Conservation (phyloP, 305 asterid genomes). For the Plantago coronopus region DNA sequence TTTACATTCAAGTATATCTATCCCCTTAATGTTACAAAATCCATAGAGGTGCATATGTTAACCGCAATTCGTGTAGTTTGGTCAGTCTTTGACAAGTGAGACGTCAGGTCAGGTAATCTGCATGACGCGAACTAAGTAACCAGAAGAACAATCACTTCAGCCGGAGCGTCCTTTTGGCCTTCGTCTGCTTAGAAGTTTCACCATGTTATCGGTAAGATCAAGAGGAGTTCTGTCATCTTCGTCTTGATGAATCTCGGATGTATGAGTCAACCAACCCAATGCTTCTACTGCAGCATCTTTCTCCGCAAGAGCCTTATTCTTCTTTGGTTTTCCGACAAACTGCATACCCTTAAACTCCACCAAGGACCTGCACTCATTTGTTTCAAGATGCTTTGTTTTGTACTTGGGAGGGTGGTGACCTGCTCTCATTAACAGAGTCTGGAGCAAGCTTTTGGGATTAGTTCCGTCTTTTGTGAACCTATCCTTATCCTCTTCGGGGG, state of each 20-base stretch:
- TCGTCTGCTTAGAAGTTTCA: slow-evolving; percentile 75
- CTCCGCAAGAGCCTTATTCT: slow-evolving; percentile 80
- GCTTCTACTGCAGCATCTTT: slow-evolving; percentile 96
- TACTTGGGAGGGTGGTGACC: slow-evolving; percentile 96
- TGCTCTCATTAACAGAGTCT: slow-evolving; percentile 92
- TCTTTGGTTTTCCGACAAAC: slow-evolving; percentile 94
- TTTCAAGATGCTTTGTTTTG: slow-evolving; percentile 90
- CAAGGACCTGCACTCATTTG: slow-evolving; percentile 85
- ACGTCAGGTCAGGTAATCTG: not conserved
- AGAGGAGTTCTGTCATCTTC: slow-evolving; percentile 50
- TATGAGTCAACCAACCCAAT: slow-evolving; percentile 86
- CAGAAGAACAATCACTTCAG: slow-evolving; percentile 8
- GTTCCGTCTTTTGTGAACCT: slow-evolving; percentile 83
- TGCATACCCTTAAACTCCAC: slow-evolving; percentile 97
- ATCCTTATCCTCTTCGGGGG: slow-evolving; percentile 44
- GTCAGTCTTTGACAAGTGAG: not conserved
- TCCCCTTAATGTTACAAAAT: no score
- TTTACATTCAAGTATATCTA: not conserved
- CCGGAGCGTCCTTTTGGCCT: slow-evolving; percentile 54
- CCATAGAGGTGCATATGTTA: not conserved
- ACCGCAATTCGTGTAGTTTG: not conserved
- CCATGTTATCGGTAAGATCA: slow-evolving; percentile 88
- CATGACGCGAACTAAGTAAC: not conserved
- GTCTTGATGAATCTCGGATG: slow-evolving; percentile 44
- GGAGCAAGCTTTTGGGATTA: slow-evolving; percentile 90